Evolutionary conservation across 257 asterid species (phyloP).

Genomic region (Solanum gandarillasii): DNA sequence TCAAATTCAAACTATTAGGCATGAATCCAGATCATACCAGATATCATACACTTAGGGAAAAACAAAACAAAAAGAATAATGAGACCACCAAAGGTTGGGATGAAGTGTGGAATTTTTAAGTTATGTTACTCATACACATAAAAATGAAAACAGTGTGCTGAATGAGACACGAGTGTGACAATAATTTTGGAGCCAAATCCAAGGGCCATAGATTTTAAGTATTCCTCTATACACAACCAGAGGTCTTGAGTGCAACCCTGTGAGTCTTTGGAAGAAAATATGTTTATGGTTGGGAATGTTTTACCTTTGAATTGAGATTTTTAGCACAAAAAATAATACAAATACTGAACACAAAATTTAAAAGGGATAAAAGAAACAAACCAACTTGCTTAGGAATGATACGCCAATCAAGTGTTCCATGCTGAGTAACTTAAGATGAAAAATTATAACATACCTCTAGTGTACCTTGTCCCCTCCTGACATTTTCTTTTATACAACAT

Average conservation of each 20-base stretch:
- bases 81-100: too few species aligned
- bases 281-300: not conserved
- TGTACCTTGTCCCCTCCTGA: conserved; percentile 85
- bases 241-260: not conserved
- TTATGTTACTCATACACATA: too few species aligned
- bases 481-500: conserved; percentile 81
- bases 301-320: too few species aligned
- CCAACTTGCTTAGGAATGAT: conserved; percentile 96
- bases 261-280: not conserved
- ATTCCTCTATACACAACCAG: not conserved
- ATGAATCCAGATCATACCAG: too few species aligned
- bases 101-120: too few species aligned
- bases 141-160: too few species aligned
- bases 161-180: too few species aligned
- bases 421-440: conserved; percentile 84
- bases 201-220: too few species aligned
- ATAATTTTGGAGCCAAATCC: too few species aligned
- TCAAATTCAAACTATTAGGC: too few species aligned
- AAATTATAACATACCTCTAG: conserved; percentile 90
- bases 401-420: conserved; percentile 94
- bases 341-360: not conserved
- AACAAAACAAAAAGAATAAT: too few species aligned
- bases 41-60: too few species aligned
- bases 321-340: not conserved
- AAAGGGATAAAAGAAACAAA: not conserved